Percentiles rank a stretch among this genome's conserved stretches.
Evolutionary conservation across 116 monocot genomes (phyloP).

Genomic region (Iris pallida): DNA sequence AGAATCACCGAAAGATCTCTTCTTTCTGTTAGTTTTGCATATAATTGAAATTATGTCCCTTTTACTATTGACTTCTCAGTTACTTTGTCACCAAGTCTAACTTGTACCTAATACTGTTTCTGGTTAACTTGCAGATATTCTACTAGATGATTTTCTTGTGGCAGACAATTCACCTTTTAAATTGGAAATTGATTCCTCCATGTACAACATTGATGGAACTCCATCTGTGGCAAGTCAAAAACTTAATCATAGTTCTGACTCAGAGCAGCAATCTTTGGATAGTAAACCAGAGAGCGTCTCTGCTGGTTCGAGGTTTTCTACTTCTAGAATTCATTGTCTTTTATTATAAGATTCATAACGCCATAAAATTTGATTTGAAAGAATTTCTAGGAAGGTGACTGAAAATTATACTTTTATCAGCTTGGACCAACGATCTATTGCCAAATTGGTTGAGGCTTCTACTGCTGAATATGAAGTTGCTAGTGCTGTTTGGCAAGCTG

Average conservation of each 20-base stretch:
- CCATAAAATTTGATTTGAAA: not conserved
- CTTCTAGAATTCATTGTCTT: slow-evolving; percentile 3
- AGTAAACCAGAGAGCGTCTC: slow-evolving; percentile 23
- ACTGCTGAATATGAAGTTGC: slow-evolving; percentile 86
- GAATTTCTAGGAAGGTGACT: slow-evolving; percentile 2
- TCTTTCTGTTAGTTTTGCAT: too few species aligned
- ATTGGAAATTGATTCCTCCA: slow-evolving; percentile 61
- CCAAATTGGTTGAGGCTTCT: slow-evolving; percentile 75
- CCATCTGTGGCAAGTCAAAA: slow-evolving; percentile 29
- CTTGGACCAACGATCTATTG: slow-evolving; percentile 72
- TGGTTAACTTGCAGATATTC: slow-evolving; percentile 45
- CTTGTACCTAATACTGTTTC: too few species aligned
- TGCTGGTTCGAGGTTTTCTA: slow-evolving; percentile 43
- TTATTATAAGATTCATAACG: not conserved
- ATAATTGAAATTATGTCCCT: too few species aligned
- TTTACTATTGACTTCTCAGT: too few species aligned
- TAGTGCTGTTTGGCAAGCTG: slow-evolving; percentile 76
- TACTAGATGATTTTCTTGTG: slow-evolving; percentile 77
- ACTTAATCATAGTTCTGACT: slow-evolving; percentile 15
- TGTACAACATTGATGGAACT: slow-evolving; percentile 30
- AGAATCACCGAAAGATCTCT: too few species aligned
- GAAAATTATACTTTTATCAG: slow-evolving; percentile 28
- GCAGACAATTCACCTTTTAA: slow-evolving; percentile 81
- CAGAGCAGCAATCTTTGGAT: slow-evolving; percentile 26
- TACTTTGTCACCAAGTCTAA: too few species aligned